A percentile compares a stretch with the other conserved stretches of the same genome.
phyloP scores from a whole-genome alignment of 164 flowering plant genomes.

The Echeveria elegans region DNA sequence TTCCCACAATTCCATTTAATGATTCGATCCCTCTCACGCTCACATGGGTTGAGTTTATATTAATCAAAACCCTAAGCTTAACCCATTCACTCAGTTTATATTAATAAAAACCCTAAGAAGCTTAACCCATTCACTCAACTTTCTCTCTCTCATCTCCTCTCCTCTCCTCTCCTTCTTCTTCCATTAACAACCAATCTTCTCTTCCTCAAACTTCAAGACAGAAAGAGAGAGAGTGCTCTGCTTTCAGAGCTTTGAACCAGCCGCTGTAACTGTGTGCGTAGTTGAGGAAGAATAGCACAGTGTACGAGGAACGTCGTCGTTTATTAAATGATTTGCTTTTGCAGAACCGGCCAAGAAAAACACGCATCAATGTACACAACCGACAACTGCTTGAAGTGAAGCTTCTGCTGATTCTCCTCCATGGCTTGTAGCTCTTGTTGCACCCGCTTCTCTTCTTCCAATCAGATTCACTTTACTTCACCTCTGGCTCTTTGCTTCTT shows the following conservation, averaged over 20 bases:
- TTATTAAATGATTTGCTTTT: conserved; percentile 13
- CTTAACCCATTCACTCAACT: no score
- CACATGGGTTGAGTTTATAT: not conserved
- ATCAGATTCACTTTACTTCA: conserved; percentile 41
- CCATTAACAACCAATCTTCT: not conserved
- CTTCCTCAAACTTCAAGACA: not conserved
- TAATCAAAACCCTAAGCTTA: conserved; percentile 8
- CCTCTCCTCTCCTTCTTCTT: not conserved
- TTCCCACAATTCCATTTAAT: conserved; percentile 6
- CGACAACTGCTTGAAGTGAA: conserved; percentile 8
- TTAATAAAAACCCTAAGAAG: no score
- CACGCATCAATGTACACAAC: conserved; percentile 31
- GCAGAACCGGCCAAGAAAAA: conserved; percentile 45
- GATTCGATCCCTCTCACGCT: conserved; percentile 1
- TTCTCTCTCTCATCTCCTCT: not conserved
- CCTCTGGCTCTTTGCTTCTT: conserved; percentile 44
- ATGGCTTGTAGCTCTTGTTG: conserved; percentile 7
- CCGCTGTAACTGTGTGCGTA: conserved; percentile 25
- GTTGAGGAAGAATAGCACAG: not conserved
- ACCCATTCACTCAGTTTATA: no score
- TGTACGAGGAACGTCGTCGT: conserved; percentile 2
- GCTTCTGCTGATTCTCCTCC: not conserved
- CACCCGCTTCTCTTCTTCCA: not conserved
- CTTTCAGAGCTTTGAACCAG: not conserved
- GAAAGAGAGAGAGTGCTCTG: not conserved